Evolutionary conservation across 805 yeast species (phyloP), one percentile per base, ranked within the genome.

Genomic region (Osmozyma mogii): DNA sequence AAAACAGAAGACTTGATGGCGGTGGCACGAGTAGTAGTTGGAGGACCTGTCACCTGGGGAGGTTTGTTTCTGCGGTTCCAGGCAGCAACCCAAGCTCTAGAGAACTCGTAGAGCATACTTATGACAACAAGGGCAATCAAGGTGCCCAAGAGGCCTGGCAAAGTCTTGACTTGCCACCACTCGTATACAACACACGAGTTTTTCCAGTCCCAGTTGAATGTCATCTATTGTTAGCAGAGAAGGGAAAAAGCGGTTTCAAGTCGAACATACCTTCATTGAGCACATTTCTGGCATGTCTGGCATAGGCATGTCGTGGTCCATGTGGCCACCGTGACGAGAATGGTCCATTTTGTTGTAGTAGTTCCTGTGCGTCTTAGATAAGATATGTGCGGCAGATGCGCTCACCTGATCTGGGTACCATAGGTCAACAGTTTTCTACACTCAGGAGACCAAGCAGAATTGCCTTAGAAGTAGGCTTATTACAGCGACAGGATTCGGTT

Each of bases 101-200:
- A 29, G 39, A 58, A 74, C 48, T 83, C 94, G 49, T 80, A 84
- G 1, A 75, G 70, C 25, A 72, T 62, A 2, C 77, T 62, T 5
- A 80, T 32, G 0, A 53, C 36, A 1, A 61, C 61, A 15, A 83
- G 61, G 1, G 68, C 65, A 1, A 70, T 8, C 22, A 81, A 47
- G 2, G 84, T 67, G 5, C 72, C 33, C 2, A 78, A 6, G 27
- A 84, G 67, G 5, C 74, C 77, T 3, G 53, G 24, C 5, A 56
- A 45, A 1, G 77, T 68, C 27, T 60, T 61, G 31, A 84, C 70
- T 42, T 80, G 89, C 95, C 95, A 84, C 83, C 88, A 78, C 33
- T 61, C 56, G 51, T 79, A 80, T 7, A 84, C 68, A 7, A 84
- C 72, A 49, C 95, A 84, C 5, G 82, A 65, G 48, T 83, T 71